Percentiles rank a stretch among this genome's conserved stretches.
phyloP scores from a whole-genome alignment of 2,329 filamentous ascomycete species.

The Remersonia thermophila region DNA sequence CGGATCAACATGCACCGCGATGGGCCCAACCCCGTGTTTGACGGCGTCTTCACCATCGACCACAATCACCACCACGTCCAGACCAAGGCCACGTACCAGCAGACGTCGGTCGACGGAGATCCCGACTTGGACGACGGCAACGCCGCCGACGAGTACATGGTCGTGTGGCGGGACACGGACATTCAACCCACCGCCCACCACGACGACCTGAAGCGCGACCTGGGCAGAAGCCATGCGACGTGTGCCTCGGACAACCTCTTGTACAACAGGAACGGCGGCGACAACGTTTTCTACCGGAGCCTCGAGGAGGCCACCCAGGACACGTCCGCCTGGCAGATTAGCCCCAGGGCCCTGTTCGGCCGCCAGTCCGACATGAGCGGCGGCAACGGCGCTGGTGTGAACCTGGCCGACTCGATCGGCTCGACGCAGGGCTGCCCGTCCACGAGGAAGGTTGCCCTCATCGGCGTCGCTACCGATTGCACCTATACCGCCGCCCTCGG shows the following conservation, averaged over 20 bases:
- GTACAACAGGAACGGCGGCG: constrained; percentile 63
- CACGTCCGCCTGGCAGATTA: constrained; percentile 39
- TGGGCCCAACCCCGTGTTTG: constrained; percentile 68
- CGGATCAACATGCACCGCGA: constrained; percentile 67
- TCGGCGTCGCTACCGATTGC: constrained; percentile 90
- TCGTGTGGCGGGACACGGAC: constrained; percentile 87
- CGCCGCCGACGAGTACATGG: constrained; percentile 60
- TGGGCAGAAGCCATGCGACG: constrained; percentile 2
- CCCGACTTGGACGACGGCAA: constrained; percentile 46
- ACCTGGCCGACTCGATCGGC: constrained; percentile 68
- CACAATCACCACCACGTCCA: constrained; percentile 82
- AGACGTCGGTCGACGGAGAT: constrained; percentile 60
- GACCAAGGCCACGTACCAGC: constrained; percentile 58
- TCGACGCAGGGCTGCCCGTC: constrained; percentile 72
- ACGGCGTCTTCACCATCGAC: constrained; percentile 74
- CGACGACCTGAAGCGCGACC: constrained; percentile 52
- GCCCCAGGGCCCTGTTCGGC: constrained; percentile 57
- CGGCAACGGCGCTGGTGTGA: constrained; percentile 68
- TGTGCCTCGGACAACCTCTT: constrained; percentile 65
- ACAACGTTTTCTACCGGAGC: constrained; percentile 50
- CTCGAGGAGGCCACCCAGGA: constrained; percentile 32
- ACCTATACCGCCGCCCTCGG: constrained; percentile 67
- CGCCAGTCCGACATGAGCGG: constrained; percentile 58
- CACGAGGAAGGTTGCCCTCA: constrained; percentile 80
- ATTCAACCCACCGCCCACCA: constrained; percentile 37